Conservation (phyloP, 2,329 filamentous ascomycete species). For the Teratosphaeria destructans region DNA sequence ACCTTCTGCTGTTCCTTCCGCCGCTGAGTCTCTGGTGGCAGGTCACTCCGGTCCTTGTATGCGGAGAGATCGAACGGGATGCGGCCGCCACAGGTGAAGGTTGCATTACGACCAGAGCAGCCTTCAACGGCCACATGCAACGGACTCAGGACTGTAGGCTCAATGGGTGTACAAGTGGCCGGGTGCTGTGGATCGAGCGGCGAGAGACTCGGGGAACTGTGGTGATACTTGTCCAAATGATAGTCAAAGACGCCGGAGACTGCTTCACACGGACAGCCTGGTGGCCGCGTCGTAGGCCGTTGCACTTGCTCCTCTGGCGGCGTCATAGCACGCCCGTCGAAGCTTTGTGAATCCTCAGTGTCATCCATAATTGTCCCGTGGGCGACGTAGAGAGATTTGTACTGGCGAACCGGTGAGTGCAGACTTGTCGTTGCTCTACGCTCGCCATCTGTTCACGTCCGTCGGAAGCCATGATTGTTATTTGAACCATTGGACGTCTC, state of each 20-base stretch:
- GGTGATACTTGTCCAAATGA: neutral
- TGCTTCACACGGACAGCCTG: neutral
- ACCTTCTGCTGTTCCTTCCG: constrained; percentile 2
- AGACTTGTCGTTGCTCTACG: neutral
- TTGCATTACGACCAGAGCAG: neutral
- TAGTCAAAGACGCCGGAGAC: neutral
- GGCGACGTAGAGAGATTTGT: neutral
- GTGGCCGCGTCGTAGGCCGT: neutral
- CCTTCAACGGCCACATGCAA: neutral
- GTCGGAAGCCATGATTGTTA: neutral
- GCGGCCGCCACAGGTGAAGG: neutral
- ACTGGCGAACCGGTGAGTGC: neutral
- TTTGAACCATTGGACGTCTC: neutral
- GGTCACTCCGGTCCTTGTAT: neutral
- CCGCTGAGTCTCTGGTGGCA: constrained; percentile 2
- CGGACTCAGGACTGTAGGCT: neutral
- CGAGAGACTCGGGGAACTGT: neutral
- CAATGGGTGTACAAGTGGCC: neutral
- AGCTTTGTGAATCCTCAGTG: neutral
- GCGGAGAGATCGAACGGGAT: neutral
- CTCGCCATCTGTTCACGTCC: neutral
- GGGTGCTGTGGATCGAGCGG: neutral
- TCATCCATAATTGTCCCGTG: neutral
- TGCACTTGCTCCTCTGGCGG: neutral
- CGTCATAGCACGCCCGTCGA: neutral